Conservation (phyloP, 176 grass and related monocot genomes). For the Phragmites australis region DNA sequence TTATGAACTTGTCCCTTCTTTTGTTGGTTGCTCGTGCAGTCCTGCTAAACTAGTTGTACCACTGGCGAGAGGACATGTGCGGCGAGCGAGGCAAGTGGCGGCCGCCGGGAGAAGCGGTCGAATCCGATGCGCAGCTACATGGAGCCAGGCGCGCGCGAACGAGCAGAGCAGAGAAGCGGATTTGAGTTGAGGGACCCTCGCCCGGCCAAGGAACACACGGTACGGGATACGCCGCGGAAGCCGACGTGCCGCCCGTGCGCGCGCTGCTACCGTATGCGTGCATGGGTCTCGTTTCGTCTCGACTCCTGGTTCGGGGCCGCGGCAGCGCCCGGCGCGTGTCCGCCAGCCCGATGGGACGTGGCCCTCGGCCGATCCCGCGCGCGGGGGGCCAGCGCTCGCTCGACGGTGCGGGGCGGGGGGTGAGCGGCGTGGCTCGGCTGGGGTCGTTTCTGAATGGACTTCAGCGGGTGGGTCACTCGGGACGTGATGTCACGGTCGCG, state of each 20-base stretch:
- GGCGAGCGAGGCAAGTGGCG: background rate
- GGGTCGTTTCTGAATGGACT: background rate
- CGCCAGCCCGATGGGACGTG: too few relatives aligned
- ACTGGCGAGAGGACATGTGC: conserved; percentile 40
- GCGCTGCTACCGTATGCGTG: too few relatives aligned
- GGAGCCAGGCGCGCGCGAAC: too few relatives aligned
- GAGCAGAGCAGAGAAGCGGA: too few relatives aligned
- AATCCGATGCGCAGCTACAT: conserved; percentile 12
- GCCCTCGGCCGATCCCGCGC: too few relatives aligned
- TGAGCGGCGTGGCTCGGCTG: too few relatives aligned
- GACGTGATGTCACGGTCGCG: too few relatives aligned
- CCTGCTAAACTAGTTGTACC: background rate
- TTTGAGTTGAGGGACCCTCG: too few relatives aligned
- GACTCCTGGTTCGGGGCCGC: background rate
- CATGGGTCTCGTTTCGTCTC: background rate
- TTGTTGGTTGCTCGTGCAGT: background rate
- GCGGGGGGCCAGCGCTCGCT: too few relatives aligned
- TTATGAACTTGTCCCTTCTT: background rate
- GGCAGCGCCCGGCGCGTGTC: conserved; percentile 6
- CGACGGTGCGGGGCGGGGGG: too few relatives aligned
- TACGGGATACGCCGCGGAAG: background rate
- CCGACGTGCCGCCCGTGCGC: conserved; percentile 14
- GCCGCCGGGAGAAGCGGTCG: background rate
- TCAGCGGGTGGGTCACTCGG: background rate
- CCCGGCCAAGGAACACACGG: too few relatives aligned